Evolutionary conservation across 257 asterid species (phyloP), one percentile per base, ranked within the genome.

Genomic region (Przewalskia tangutica): DNA sequence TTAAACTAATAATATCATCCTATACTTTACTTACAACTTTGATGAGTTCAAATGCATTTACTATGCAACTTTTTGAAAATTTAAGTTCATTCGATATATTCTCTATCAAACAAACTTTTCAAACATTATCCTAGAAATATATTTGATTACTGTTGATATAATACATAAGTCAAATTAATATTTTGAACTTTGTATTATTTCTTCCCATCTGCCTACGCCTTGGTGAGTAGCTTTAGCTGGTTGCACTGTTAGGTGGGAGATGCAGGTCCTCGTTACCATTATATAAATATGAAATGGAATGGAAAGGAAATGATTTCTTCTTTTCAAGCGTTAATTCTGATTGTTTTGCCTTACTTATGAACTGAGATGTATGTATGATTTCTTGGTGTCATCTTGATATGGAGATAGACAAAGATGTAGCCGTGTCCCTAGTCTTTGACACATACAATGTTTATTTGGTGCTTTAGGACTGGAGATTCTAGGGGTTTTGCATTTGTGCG

Each of bases 401-500:
- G 58, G 40, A 70, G 13, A 70, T 44, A 44, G 77, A 44, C 56
- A 18, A 46, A 71, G 79, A 71, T 46, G 58, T 46, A 18, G 58
- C 11, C 0, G 0, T 71, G 2, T 20, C 58, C 16, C 18, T 71
- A 71, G 36, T 71, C 59, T 18, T 18, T 44, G 78, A 70, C 40
- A 7, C 5, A 5, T 46, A 18, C 59, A 3, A 71, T 71, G 59
- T 6, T 46, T 48, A 23, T 23, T 75, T 75, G 18, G 62, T 75
- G 79, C 62, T 75, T 50, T 27, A 96, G 99, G 93, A 96, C 97
- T 81, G 99, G 99, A n/a, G 98, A 96, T 88, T 96, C 98, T 3
- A 88, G 97, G 88, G 99, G 98, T 18, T 96, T 94, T 88, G 99
- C 98, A 3, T 96, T 96, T 86, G 98, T 96, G 80, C 87, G 99